phyloP scores from a whole-genome alignment of 148 eudicot genomes.

The Gaultheria prostrata region DNA sequence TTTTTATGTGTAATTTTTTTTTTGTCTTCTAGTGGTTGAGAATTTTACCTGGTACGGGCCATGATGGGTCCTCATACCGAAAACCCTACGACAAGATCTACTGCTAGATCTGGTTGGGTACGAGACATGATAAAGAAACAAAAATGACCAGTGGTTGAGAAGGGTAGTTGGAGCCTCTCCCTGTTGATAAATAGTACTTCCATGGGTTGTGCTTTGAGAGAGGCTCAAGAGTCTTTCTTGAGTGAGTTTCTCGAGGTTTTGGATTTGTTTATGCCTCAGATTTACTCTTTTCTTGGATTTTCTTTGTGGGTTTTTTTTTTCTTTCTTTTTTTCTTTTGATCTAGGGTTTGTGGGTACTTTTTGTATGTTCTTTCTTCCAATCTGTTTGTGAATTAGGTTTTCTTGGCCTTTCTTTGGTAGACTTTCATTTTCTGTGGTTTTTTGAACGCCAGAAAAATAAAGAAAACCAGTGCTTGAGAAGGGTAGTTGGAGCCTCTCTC shows the following conservation, averaged over 20 bases:
- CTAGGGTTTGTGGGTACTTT: neutral
- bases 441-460: too few relatives aligned
- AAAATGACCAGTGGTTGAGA: constrained; percentile 7
- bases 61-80: too few relatives aligned
- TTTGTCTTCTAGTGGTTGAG: too few relatives aligned
- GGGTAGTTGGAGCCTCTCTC: too few relatives aligned
- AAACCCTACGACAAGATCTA: too few relatives aligned
- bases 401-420: neutral
- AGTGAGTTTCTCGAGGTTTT: neutral
- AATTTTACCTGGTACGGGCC: too few relatives aligned
- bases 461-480: too few relatives aligned
- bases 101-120: too few relatives aligned
- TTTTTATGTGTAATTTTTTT: too few relatives aligned
- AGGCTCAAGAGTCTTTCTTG: neutral
- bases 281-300: neutral
- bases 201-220: neutral
- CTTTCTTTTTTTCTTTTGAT: neutral
- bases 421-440: neutral
- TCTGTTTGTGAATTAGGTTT: neutral
- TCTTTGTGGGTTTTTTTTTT: neutral
- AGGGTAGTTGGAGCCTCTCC: neutral
- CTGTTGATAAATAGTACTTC: neutral
- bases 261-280: neutral
- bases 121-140: too few relatives aligned
- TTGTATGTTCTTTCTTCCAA: neutral